phyloP scores from a whole-genome alignment of 768 basidiomycete genomes.

The Rhizopogon sp. region DNA sequence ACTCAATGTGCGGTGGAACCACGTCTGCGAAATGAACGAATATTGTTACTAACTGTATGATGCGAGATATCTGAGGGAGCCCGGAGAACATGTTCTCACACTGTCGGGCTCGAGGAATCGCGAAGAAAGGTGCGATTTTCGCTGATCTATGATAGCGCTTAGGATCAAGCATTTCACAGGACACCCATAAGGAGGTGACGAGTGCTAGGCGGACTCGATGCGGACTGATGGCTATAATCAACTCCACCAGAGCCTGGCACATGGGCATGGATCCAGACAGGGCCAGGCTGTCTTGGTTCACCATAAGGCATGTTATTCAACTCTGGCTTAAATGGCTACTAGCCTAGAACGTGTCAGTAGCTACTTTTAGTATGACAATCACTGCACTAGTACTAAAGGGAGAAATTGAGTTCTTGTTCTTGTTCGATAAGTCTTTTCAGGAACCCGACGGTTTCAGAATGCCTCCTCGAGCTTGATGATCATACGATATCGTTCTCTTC shows the following conservation, averaged over 20 bases:
- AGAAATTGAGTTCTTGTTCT: not conserved
- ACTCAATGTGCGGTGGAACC: not conserved
- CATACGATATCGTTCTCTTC: no score
- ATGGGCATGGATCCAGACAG: no score
- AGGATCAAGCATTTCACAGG: not conserved
- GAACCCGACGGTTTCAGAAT: not conserved
- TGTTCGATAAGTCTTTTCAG: not conserved
- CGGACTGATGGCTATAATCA: not conserved
- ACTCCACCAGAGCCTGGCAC: no score
- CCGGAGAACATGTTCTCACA: not conserved
- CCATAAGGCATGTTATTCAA: not conserved
- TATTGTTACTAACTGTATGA: not conserved
- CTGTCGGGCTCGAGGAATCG: not conserved
- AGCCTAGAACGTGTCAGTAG: not conserved
- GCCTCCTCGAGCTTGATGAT: not conserved
- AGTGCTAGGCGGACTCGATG: not conserved
- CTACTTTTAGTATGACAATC: not conserved
- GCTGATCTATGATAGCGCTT: not conserved
- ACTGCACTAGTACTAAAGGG: no score
- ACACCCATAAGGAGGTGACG: not conserved
- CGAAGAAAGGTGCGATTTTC: not conserved
- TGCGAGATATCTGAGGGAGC: not conserved
- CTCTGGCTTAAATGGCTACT: not conserved
- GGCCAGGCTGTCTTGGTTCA: not conserved
- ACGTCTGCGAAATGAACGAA: not conserved